Conservation (phyloP, 2,329 filamentous ascomycete species). For the Phialophora tarda region DNA sequence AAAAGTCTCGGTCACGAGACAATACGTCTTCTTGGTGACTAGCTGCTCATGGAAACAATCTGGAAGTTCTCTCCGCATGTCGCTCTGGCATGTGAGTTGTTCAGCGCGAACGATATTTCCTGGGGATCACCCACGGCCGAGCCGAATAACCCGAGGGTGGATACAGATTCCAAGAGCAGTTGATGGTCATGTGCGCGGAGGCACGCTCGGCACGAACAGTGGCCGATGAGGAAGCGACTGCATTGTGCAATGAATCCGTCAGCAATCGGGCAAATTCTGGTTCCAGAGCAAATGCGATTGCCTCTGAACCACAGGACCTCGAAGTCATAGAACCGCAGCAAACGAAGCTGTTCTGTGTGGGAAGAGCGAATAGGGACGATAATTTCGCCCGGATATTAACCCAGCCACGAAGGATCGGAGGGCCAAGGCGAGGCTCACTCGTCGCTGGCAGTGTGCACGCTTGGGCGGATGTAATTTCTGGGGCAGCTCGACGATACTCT, state of each 20-base stretch:
- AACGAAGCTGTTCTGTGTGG: background rate
- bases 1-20: background rate
- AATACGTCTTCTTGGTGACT: slow-evolving; percentile 3
- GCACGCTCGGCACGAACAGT: background rate
- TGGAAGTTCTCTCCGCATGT: background rate
- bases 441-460: slow-evolving; percentile 13
- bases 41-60: background rate
- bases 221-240: background rate
- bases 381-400: slow-evolving; percentile 3
- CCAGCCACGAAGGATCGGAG: slow-evolving; percentile 15
- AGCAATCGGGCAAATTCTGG: background rate
- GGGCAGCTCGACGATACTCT: background rate
- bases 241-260: background rate
- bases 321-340: background rate
- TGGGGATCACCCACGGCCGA: background rate
- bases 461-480: background rate
- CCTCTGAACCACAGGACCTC: background rate
- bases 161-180: background rate
- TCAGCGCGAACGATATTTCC: background rate
- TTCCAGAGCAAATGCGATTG: background rate
- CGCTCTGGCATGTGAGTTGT: background rate
- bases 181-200: background rate
- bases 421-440: slow-evolving; percentile 22
- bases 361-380: background rate
- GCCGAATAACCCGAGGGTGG: background rate